phyloP scores from a whole-genome alignment of 169 alveolate genomes.

The Besnoitia besnoiti region DNA sequence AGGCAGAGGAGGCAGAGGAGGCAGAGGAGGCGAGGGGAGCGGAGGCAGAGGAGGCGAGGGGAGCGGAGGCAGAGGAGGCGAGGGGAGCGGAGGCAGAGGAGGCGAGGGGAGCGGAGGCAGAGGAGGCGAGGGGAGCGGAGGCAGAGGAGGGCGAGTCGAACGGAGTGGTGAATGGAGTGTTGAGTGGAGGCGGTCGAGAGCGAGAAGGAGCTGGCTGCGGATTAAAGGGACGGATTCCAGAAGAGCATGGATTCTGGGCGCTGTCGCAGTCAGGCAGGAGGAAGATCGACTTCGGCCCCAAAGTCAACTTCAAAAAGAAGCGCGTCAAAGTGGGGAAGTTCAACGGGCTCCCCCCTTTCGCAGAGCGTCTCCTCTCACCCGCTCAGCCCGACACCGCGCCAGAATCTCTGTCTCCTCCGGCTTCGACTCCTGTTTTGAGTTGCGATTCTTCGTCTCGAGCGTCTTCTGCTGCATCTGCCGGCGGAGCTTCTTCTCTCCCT shows the following conservation, averaged over 20 bases:
- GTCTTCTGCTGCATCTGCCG: background rate
- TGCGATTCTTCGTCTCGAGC: background rate
- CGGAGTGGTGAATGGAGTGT: background rate
- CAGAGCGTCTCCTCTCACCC: background rate
- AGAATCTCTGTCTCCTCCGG: background rate
- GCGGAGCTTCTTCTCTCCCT: background rate
- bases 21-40: background rate
- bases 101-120: no score
- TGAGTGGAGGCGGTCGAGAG: background rate
- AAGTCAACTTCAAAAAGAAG: conserved; percentile 2
- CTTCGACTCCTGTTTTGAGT: background rate
- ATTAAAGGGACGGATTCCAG: no score
- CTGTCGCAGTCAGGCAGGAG: conserved; percentile 12
- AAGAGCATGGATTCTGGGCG: background rate
- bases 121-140: background rate
- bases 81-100: background rate
- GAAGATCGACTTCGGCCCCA: conserved; percentile 24
- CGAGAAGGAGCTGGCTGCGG: background rate
- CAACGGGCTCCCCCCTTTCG: conserved; percentile 12
- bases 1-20: background rate
- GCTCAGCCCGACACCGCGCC: background rate
- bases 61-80: no score
- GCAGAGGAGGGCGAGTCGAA: background rate
- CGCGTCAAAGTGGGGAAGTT: background rate
- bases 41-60: background rate